A percentile compares a stretch with the other conserved stretches of the same genome.
These are phyloP conservation scores for Geotrichum cucujoidarum DNA, from an alignment of 1,139 yeast genomes.

Conservation along the genomic window DNA sequence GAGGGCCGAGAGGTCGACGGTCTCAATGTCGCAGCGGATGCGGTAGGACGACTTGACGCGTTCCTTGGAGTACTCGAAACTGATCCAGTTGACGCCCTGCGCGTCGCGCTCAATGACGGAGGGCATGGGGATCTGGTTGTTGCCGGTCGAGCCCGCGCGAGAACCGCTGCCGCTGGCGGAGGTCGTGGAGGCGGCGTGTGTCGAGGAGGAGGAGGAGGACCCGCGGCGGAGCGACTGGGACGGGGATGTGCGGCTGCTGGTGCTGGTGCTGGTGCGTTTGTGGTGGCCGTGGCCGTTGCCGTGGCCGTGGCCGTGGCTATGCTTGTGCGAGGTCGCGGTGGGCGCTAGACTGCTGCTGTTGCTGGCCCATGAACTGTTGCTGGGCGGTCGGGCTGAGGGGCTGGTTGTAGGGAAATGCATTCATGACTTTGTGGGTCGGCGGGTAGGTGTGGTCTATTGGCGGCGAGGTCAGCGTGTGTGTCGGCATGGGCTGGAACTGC, in stretches of 20 bases:
- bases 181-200: not conserved
- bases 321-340: not conserved
- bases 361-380: not conserved
- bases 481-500: not conserved
- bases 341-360: not conserved
- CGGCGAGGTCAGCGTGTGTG: too few species aligned
- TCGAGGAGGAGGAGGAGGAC: not conserved
- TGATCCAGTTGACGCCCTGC: constrained; percentile 37
- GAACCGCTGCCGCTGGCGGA: not conserved
- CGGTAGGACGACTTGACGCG: constrained; percentile 32
- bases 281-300: not conserved
- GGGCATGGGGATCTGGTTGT: constrained; percentile 21
- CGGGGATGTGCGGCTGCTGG: not conserved
- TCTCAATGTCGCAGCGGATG: constrained; percentile 37
- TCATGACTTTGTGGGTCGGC: too few species aligned
- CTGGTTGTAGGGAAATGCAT: too few species aligned
- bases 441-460: too few species aligned
- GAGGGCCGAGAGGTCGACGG: constrained; percentile 25
- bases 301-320: not conserved
- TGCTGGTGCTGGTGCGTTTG: not conserved
- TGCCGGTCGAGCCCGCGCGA: not conserved
- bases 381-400: not conserved
- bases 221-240: too few species aligned
- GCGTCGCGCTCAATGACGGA: constrained; percentile 31
- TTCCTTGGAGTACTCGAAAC: constrained; percentile 36